Percentiles rank a stretch among this genome's conserved stretches.
These are phyloP conservation scores for Eudorina sp. DNA, from an alignment of 139 green algal genomes.

Conservation along the genomic window DNA sequence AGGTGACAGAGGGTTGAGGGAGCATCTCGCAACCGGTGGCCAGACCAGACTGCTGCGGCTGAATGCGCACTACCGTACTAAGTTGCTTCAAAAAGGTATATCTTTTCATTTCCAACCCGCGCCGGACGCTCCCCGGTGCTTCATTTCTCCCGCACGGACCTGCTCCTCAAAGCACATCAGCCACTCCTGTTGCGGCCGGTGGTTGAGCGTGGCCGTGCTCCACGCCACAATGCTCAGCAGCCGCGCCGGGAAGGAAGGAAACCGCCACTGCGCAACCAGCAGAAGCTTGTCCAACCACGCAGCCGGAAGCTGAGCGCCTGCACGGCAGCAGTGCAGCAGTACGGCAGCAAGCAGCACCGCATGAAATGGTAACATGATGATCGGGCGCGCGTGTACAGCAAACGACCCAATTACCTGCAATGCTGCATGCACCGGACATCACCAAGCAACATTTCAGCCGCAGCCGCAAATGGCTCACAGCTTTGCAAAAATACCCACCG, in stretches of 20 bases:
- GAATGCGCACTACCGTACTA: no score
- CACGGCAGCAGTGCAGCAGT: background rate
- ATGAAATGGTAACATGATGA: no score
- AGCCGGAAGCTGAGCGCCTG: constrained; percentile 34
- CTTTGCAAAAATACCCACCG: no score
- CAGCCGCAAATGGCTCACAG: background rate
- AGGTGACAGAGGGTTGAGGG: no score
- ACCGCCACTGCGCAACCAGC: constrained; percentile 67
- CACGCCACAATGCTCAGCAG: constrained; percentile 63
- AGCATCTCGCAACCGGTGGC: no score
- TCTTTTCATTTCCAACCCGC: no score
- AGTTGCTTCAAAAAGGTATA: no score
- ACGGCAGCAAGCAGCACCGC: background rate
- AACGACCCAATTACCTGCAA: no score
- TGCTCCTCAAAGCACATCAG: constrained; percentile 66
- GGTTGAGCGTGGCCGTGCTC: constrained; percentile 55
- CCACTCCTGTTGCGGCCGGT: constrained; percentile 62
- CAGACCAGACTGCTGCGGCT: no score
- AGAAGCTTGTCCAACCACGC: constrained; percentile 63
- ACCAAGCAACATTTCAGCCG: background rate
- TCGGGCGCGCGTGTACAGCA: no score
- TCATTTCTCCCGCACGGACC: constrained; percentile 23
- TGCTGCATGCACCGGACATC: no score
- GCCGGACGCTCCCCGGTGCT: no score
- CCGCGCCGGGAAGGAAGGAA: constrained; percentile 61